Percentiles rank a stretch among this genome's conserved stretches.
phyloP scores from a whole-genome alignment of 495 filamentous ascomycete genomes.

The Trichoderma virens region DNA sequence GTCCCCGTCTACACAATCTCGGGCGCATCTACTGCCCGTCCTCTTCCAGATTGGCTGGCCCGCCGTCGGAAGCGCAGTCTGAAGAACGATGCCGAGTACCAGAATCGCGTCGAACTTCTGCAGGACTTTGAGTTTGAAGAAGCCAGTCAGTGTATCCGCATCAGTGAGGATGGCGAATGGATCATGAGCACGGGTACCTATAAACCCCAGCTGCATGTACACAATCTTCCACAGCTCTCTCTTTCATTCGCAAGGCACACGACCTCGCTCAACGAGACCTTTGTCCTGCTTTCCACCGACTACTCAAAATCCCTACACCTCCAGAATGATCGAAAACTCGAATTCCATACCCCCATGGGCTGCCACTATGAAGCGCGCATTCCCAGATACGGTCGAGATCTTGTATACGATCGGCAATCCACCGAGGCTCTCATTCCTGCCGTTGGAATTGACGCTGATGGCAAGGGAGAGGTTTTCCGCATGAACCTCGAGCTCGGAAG shows the following conservation, averaged over 20 bases:
- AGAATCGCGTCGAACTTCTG: constrained; percentile 86
- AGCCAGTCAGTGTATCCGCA: constrained; percentile 83
- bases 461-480: constrained; percentile 83
- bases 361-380: constrained; percentile 82
- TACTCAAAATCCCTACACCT: constrained; percentile 93
- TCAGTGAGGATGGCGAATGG: constrained; percentile 96
- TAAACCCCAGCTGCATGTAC: constrained; percentile 95
- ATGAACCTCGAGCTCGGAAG: constrained; percentile 85
- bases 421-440: constrained; percentile 83
- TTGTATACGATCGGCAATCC: constrained; percentile 75
- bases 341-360: constrained; percentile 88
- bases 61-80: constrained; percentile 85
- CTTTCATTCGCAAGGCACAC: constrained; percentile 92
- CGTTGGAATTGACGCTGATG: constrained; percentile 78
- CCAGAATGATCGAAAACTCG: constrained; percentile 81
- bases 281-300: constrained; percentile 83
- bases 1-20: constrained; percentile 96
- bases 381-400: constrained; percentile 85
- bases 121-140: constrained; percentile 99
- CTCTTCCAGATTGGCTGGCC: constrained; percentile 91
- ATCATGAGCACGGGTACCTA: constrained; percentile 93
- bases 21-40: constrained; percentile 80
- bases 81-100: constrained; percentile 87
- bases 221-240: constrained; percentile 86
- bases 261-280: constrained; percentile 86